These are phyloP conservation scores for Crassisporium funariophilum DNA, from an alignment of 768 basidiomycete species.

Conservation along the genomic window DNA sequence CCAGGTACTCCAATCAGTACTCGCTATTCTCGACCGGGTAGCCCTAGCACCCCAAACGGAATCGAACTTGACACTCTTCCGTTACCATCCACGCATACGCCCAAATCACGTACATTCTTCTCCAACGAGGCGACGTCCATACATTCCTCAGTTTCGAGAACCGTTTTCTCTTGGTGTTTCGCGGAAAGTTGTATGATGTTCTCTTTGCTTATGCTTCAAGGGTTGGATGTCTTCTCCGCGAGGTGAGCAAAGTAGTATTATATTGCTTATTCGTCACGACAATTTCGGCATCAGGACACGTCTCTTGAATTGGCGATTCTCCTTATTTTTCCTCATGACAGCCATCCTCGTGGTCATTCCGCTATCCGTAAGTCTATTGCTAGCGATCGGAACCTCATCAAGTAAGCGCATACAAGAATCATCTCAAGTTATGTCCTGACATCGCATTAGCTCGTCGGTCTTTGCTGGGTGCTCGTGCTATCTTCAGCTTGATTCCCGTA, in stretches of 20 bases:
- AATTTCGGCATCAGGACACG: constrained; percentile 47
- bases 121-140: constrained; percentile 27
- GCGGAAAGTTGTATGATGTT: constrained; percentile 77
- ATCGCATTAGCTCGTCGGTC: constrained; percentile 8
- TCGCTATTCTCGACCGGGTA: constrained; percentile 2
- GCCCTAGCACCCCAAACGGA: constrained; percentile 1
- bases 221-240: constrained; percentile 51
- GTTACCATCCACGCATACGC: constrained; percentile 34
- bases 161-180: constrained; percentile 69
- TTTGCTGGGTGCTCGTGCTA: constrained; percentile 28
- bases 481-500: constrained; percentile 54
- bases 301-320: constrained; percentile 67
- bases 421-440: no score
- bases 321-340: constrained; percentile 59
- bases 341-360: constrained; percentile 71
- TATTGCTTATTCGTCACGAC: background rate
- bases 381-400: constrained; percentile 43
- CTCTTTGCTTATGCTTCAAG: constrained; percentile 73
- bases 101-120: constrained; percentile 19
- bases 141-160: constrained; percentile 60
- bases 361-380: constrained; percentile 58
- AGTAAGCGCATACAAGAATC: constrained; percentile 23
- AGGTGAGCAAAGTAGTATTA: constrained; percentile 41
- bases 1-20: constrained; percentile 19
- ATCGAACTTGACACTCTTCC: constrained; percentile 45